Conservation (phyloP, 208 protist species). For the Borovskyia barvae region DNA sequence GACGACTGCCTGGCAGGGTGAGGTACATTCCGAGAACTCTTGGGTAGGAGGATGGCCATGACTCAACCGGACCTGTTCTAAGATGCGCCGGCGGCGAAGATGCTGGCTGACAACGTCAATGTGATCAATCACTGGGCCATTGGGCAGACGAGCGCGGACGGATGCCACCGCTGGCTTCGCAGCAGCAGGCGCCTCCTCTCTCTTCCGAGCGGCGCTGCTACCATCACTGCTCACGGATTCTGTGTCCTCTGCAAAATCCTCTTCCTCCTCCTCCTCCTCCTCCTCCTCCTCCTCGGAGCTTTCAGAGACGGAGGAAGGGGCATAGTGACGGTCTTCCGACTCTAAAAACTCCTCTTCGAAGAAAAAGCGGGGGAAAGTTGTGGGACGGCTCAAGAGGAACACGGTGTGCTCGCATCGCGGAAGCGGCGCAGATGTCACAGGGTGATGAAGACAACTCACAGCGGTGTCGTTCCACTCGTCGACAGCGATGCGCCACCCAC, state of each 20-base stretch:
- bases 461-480: background rate
- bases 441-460: constrained; percentile 22
- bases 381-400: constrained; percentile 56
- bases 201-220: background rate
- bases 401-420: constrained; percentile 41
- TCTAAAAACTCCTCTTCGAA: constrained; percentile 31
- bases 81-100: constrained; percentile 62
- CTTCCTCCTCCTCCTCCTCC: constrained; percentile 57
- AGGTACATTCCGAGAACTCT: constrained; percentile 34
- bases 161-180: background rate
- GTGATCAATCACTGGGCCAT: constrained; percentile 40
- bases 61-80: constrained; percentile 32
- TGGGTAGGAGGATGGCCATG: constrained; percentile 23
- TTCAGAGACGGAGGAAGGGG: constrained; percentile 51
- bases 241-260: constrained; percentile 29
- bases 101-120: constrained; percentile 23
- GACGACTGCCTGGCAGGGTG: constrained; percentile 29
- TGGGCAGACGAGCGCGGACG: background rate
- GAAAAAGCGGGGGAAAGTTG: constrained; percentile 72
- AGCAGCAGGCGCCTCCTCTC: background rate
- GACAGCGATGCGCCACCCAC: constrained; percentile 8
- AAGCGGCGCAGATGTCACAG: constrained; percentile 16
- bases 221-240: background rate
- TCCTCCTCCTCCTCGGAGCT: constrained; percentile 60
- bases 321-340: constrained; percentile 48